These are phyloP conservation scores for Candida railenensis DNA, from an alignment of 805 yeast species.

Conservation along the genomic window DNA sequence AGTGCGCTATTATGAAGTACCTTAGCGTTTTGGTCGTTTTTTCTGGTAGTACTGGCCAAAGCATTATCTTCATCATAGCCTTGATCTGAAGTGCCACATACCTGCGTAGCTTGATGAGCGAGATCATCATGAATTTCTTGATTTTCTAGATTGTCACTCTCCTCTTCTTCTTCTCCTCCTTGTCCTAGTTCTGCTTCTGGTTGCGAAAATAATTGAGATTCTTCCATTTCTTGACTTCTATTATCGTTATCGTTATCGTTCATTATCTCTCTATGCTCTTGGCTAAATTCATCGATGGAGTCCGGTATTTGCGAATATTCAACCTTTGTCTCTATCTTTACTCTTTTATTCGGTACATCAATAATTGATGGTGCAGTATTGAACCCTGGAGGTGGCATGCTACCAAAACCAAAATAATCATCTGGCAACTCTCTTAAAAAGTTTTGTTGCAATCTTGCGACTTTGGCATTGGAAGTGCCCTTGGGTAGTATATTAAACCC, in stretches of 20 bases:
- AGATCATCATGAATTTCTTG: no score
- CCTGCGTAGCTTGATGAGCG: no score
- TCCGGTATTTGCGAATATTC: background rate
- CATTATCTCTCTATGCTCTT: background rate
- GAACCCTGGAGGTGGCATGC: background rate
- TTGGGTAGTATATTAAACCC: background rate
- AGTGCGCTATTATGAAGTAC: no score
- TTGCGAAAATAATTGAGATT: background rate
- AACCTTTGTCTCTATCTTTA: background rate
- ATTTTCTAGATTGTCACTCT: background rate
- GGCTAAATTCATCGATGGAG: slow-evolving; percentile 1
- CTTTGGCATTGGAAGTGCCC: background rate
- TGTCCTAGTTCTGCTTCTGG: background rate
- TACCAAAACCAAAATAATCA: background rate
- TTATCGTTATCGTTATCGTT: no score
- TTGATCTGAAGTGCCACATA: no score
- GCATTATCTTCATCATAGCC: no score
- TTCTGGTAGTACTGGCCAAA: no score
- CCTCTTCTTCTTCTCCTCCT: background rate
- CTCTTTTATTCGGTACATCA: background rate
- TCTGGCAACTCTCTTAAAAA: background rate
- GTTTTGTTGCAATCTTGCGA: background rate
- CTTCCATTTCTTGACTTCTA: background rate
- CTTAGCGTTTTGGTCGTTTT: background rate
- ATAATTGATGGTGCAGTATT: background rate